Percentiles rank a stretch among this genome's conserved stretches.
Conservation (phyloP, 441 rosid species). For the Isatis lusitanica region DNA sequence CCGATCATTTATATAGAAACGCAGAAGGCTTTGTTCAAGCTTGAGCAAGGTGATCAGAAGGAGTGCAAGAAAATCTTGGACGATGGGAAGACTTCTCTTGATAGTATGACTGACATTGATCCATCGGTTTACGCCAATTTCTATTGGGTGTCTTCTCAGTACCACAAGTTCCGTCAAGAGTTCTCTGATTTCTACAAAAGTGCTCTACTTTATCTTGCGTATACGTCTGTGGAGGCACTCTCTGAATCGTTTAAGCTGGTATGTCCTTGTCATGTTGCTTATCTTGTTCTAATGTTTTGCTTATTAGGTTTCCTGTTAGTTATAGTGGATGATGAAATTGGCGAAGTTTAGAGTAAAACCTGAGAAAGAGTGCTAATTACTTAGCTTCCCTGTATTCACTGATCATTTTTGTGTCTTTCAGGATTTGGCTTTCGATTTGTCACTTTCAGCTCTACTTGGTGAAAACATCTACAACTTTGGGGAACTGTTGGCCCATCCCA, state of each 20-base stretch:
- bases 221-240: slow-evolving; percentile 83
- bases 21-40: slow-evolving; percentile 81
- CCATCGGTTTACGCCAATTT: slow-evolving; percentile 87
- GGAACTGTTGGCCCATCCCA: slow-evolving; percentile 94
- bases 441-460: slow-evolving; percentile 93
- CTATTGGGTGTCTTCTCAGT: slow-evolving; percentile 91
- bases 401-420: slow-evolving; percentile 29
- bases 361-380: neutral
- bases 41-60: slow-evolving; percentile 80
- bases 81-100: slow-evolving; percentile 78
- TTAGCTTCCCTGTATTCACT: slow-evolving; percentile 3
- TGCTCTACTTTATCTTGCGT: slow-evolving; percentile 91
- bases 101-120: slow-evolving; percentile 93
- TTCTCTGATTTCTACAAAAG: slow-evolving; percentile 86
- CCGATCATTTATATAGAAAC: slow-evolving; percentile 81
- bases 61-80: slow-evolving; percentile 87
- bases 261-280: neutral
- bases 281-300: neutral
- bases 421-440: slow-evolving; percentile 96
- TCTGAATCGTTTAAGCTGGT: slow-evolving; percentile 94
- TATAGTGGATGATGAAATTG: neutral
- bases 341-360: neutral
- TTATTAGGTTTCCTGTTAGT: neutral
- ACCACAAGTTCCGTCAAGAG: slow-evolving; percentile 70
- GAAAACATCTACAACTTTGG: slow-evolving; percentile 96